phyloP scores from a whole-genome alignment of 2,329 filamentous ascomycete genomes.

The Alternaria tenuissima region DNA sequence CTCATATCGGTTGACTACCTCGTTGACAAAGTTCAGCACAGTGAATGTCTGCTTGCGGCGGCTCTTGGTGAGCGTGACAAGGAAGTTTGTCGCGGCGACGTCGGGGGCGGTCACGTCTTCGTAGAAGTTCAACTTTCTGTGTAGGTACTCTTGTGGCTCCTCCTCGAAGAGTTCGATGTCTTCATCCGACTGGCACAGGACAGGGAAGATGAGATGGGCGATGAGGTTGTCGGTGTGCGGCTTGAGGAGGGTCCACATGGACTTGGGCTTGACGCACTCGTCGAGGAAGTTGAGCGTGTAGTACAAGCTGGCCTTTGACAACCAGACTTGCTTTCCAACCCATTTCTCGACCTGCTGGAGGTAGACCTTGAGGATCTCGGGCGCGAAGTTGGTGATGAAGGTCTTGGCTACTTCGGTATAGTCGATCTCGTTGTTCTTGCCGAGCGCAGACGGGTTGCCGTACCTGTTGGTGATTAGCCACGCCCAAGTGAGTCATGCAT shows the following conservation, averaged over 20 bases:
- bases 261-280: constrained; percentile 95
- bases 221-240: constrained; percentile 92
- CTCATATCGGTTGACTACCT: constrained; percentile 93
- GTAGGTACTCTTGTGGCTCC: constrained; percentile 94
- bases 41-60: constrained; percentile 95
- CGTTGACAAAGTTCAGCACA: constrained; percentile 93
- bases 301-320: constrained; percentile 91
- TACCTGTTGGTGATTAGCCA: constrained; percentile 67
- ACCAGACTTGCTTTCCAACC: constrained; percentile 93
- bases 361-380: constrained; percentile 95
- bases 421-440: constrained; percentile 77
- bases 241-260: constrained; percentile 94
- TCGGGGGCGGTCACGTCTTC: constrained; percentile 96
- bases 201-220: constrained; percentile 93
- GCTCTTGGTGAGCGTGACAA: constrained; percentile 92
- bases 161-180: constrained; percentile 94
- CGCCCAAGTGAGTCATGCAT: constrained; percentile 29
- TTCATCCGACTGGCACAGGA: constrained; percentile 89
- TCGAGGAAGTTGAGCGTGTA: constrained; percentile 96
- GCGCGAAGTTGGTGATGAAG: constrained; percentile 90
- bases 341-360: constrained; percentile 95
- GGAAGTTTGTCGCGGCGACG: constrained; percentile 94
- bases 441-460: constrained; percentile 81
- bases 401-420: constrained; percentile 85
- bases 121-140: constrained; percentile 97